Evolutionary conservation across 345 rosid genomes (phyloP), one percentile per base, ranked within the genome.

Genomic region (Hibiscus trionum): DNA sequence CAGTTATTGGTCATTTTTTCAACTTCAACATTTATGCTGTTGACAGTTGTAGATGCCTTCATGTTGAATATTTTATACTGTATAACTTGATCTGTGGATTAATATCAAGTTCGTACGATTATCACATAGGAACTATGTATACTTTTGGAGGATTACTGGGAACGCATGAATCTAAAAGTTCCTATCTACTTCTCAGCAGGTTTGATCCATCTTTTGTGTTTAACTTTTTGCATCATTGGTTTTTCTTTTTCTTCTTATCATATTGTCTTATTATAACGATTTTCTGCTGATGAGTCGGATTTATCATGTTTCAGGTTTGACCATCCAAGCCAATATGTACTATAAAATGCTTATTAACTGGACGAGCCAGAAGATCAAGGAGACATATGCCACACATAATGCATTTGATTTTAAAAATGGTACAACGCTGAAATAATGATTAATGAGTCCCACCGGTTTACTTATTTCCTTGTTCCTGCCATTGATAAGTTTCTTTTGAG

Each of bases 161-260:
- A 92, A 75, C 96, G 96, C 69, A 84, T 92, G 97, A 92, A 88
- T 79, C 81, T 95, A 75, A 86, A 86, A 46, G 90, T 92, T 86
- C 99, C 99, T 5, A 90, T 95, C 60, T 95, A 88, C 84, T 95
- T 95, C 81, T 93, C 98, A 26, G 86, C 98, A 78, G 99, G 98
- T 94, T 72, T 82, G 84, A 53, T 53, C 10, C 73, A 7, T 61
- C 21, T 60, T 29, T 64, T 17, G 47, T 19, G 7, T 64, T 71
- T n/a, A 63, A 47, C 21, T 26, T 58, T 27, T 52, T 52, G 21
- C 21, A 15, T 52, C 56, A 16, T 52, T 52, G 21, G 8, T 52
- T 52, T 0, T 42, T 42, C 11, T 50, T 50, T 15, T 15, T 50
- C 7, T 15, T 50, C 55, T 16, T 16, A 2, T 52, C 6, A 2